Evolutionary conservation across 805 yeast species (phyloP).

Genomic region (Suhomyces vadensis): DNA sequence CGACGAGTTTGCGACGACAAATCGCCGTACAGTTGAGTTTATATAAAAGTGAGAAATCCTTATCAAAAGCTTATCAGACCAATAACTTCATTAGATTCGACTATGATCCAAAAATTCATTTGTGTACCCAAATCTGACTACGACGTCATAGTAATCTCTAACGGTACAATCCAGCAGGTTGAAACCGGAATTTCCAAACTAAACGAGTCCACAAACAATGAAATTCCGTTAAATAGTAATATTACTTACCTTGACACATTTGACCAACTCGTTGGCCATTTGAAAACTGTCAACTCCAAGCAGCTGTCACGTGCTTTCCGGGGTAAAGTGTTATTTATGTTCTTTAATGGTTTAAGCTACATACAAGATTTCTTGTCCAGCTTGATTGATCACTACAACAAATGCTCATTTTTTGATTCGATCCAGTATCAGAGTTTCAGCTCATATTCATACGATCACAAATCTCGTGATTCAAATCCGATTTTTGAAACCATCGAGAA

Average conservation of each 20-base stretch:
- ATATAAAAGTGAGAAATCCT: conserved; percentile 4
- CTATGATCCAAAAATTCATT: conserved; percentile 39
- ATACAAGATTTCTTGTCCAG: conserved; percentile 33
- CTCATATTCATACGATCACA: not conserved
- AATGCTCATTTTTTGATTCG: conserved; percentile 8
- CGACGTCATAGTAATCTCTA: conserved; percentile 36
- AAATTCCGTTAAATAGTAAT: conserved; percentile 22
- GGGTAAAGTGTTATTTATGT: conserved; percentile 39
- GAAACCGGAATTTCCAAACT: conserved; percentile 22
- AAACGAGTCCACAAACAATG: conserved; percentile 22
- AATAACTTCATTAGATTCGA: conserved; percentile 12
- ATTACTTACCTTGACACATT: conserved; percentile 29
- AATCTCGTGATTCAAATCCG: conserved; percentile 6
- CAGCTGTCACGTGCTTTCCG: conserved; percentile 14
- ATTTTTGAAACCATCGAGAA: conserved; percentile 20
- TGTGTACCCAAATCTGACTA: conserved; percentile 34
- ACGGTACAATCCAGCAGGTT: conserved; percentile 34
- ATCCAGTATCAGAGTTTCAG: conserved; percentile 6
- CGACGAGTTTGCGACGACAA: conserved; percentile 2
- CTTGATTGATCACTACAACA: conserved; percentile 29
- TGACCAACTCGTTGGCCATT: conserved; percentile 19
- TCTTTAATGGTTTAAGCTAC: conserved; percentile 35
- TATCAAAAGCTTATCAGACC: conserved; percentile 23
- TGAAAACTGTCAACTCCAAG: conserved; percentile 11
- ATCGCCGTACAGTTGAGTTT: conserved; percentile 2